phyloP scores from a whole-genome alignment of 352 stramenopile species.

The Paralagenidium karlingii region DNA sequence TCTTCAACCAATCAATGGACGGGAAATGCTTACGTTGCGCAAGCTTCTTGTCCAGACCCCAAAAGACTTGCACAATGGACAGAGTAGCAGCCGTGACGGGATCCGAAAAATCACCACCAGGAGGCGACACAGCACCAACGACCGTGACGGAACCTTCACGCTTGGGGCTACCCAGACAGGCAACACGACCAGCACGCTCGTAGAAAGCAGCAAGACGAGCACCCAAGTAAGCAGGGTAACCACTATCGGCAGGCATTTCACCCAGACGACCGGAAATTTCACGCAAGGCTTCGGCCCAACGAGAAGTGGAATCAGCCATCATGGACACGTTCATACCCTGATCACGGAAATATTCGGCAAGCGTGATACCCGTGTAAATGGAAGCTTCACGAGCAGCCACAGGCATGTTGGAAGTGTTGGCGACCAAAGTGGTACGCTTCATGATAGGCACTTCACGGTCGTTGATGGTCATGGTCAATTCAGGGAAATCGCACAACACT shows the following conservation, averaged over 20 bases:
- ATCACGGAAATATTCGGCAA: conserved; percentile 99
- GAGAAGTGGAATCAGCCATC: conserved; percentile 99
- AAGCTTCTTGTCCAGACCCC: conserved; percentile 99
- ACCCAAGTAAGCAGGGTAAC: conserved; percentile 96
- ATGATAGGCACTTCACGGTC: conserved; percentile 98
- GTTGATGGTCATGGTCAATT: conserved; percentile 98
- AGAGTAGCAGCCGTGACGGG: conserved; percentile 98
- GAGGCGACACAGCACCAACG: conserved; percentile 97
- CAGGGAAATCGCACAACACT: conserved; percentile 98
- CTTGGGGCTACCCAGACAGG: conserved; percentile 94
- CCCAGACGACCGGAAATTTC: conserved; percentile 99
- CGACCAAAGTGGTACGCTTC: conserved; percentile 98
- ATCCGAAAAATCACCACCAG: conserved; percentile 99
- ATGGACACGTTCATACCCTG: conserved; percentile 99
- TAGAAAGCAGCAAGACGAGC: conserved; percentile 99
- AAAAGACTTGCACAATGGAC: conserved; percentile 99
- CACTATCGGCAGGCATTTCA: conserved; percentile 99
- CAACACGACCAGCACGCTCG: conserved; percentile 96
- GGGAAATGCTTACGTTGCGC: conserved; percentile 99
- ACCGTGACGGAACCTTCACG: conserved; percentile 98
- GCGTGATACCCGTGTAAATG: conserved; percentile 99
- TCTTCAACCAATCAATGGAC: conserved; percentile 99
- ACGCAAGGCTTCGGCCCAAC: conserved; percentile 98
- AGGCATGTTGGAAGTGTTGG: conserved; percentile 99
- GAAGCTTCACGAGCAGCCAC: conserved; percentile 98